Evolutionary conservation across 805 yeast species (phyloP).

Genomic region (Candida ponderosae): DNA sequence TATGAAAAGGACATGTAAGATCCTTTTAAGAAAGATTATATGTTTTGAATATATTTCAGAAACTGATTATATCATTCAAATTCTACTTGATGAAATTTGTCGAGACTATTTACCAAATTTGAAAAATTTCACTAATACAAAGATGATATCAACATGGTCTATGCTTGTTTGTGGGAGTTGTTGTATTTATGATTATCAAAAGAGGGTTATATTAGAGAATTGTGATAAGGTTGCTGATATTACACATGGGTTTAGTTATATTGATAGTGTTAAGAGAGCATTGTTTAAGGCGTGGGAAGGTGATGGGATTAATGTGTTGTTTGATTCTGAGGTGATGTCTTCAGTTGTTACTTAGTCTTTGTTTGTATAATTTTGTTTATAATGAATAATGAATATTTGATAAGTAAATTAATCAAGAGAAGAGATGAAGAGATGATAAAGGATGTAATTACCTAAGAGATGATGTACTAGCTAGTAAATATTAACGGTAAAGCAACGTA

Average conservation of each 20-base stretch:
- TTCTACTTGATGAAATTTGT: slow-evolving; percentile 5
- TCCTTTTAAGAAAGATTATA: slow-evolving; percentile 11
- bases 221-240: slow-evolving; percentile 7
- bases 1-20: slow-evolving; percentile 11
- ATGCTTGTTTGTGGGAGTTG: slow-evolving; percentile 11
- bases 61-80: slow-evolving; percentile 5
- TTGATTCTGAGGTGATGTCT: not conserved
- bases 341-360: no score
- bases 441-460: no score
- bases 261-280: slow-evolving; percentile 9
- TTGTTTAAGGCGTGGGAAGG: slow-evolving; percentile 1
- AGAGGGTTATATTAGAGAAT: slow-evolving; percentile 4
- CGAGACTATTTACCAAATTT: slow-evolving; percentile 4
- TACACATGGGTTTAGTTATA: slow-evolving; percentile 6
- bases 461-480: no score
- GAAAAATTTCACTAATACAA: slow-evolving; percentile 3
- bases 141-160: slow-evolving; percentile 10
- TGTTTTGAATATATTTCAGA: slow-evolving; percentile 2
- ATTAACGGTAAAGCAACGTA: no score
- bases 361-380: no score
- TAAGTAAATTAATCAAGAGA: no score
- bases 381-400: no score
- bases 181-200: slow-evolving; percentile 4
- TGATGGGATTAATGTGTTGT: not conserved
- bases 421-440: no score